phyloP scores from a whole-genome alignment of 352 stramenopile genomes.

The Globisporangium cylindrosporum region DNA sequence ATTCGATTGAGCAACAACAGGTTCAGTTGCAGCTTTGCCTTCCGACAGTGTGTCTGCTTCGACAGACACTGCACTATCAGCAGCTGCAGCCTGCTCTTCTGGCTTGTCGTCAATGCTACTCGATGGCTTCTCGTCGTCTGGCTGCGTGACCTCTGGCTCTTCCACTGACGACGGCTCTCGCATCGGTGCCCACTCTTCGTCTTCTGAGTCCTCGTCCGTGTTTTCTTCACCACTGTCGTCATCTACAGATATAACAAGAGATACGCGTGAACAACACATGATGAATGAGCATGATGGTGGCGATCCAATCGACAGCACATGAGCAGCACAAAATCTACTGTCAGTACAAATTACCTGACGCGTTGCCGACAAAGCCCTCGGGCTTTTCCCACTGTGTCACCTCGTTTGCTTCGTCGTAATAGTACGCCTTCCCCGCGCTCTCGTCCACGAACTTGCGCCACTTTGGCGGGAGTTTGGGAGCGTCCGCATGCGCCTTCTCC shows the following conservation, averaged over 20 bases:
- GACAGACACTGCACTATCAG: background rate
- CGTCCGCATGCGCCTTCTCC: conserved; percentile 1
- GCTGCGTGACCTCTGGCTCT: background rate
- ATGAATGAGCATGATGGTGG: background rate
- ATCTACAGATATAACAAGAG: conserved; percentile 7
- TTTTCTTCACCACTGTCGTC: conserved; percentile 12
- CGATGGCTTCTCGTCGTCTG: background rate
- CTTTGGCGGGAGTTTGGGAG: conserved; percentile 23
- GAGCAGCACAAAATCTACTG: background rate
- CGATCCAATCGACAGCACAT: background rate
- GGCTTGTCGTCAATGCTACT: background rate
- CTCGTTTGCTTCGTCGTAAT: conserved; percentile 68
- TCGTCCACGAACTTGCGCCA: conserved; percentile 74
- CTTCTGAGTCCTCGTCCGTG: conserved; percentile 26
- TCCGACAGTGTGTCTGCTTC: background rate
- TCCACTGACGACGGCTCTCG: background rate
- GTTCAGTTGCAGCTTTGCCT: background rate
- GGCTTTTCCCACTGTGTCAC: conserved; percentile 76
- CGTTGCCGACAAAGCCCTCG: conserved; percentile 32
- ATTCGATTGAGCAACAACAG: conserved; percentile 10
- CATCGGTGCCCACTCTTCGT: conserved; percentile 11
- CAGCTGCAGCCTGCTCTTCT: background rate
- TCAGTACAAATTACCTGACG: conserved; percentile 19
- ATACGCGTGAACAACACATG: background rate
- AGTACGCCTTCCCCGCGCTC: conserved; percentile 55